Conservation (phyloP, 129 eudicot genomes). For the Tagetes patula region DNA sequence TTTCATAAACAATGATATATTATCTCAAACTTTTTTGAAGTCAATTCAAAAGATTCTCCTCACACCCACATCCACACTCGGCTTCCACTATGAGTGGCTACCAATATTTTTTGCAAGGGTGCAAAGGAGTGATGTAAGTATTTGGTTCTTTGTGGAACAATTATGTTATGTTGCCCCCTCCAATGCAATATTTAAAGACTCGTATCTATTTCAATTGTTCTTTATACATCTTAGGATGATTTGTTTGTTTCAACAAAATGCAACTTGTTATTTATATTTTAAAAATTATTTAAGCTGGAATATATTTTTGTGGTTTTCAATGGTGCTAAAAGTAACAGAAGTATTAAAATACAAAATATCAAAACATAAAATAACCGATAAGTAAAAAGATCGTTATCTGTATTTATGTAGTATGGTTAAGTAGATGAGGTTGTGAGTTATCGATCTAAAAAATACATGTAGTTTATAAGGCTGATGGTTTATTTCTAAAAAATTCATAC, state of each 20-base stretch:
- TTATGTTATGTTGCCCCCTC: constrained; percentile 26
- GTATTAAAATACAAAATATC: neutral
- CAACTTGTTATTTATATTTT: neutral
- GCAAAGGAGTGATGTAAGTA: constrained; percentile 19
- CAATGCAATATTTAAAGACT: constrained; percentile 10
- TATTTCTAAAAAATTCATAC: neutral
- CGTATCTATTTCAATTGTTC: neutral
- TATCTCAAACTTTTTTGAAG: constrained; percentile 13
- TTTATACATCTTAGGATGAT: neutral
- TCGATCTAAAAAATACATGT: too few relatives aligned
- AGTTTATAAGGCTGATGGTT: neutral
- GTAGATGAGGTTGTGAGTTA: too few relatives aligned
- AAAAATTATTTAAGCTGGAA: neutral
- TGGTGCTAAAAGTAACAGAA: neutral
- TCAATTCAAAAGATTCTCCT: constrained; percentile 36
- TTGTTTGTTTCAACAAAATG: neutral
- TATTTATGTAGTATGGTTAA: too few relatives aligned
- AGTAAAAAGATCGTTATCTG: neutral
- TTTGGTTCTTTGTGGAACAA: constrained; percentile 24
- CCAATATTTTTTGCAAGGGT: constrained; percentile 22
- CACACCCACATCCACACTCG: constrained; percentile 37
- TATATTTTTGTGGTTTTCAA: neutral
- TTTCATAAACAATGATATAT: constrained; percentile 8
- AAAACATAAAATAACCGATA: neutral
- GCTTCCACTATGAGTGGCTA: constrained; percentile 43